Percentiles rank a stretch among this genome's conserved stretches.
These are phyloP conservation scores for Ustilago esculenta DNA, from an alignment of 1,284 basidiomycete genomes.

Conservation along the genomic window DNA sequence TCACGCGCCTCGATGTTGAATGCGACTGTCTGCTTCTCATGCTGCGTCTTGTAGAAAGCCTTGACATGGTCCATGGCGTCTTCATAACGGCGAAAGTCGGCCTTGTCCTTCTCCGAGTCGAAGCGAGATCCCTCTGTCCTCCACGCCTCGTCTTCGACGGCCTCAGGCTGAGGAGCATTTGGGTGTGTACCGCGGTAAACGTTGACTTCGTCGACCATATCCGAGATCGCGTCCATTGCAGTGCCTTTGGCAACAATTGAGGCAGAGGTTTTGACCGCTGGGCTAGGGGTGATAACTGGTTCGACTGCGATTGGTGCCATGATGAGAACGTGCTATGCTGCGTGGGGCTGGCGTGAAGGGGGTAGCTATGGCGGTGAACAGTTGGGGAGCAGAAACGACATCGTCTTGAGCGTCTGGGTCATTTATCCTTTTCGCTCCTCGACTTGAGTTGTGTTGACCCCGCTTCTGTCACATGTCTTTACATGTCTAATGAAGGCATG, in stretches of 20 bases:
- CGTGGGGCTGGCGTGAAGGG: not conserved
- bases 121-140: constrained; percentile 71
- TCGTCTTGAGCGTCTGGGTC: not conserved
- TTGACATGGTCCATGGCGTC: constrained; percentile 85
- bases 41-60: constrained; percentile 86
- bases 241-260: constrained; percentile 30
- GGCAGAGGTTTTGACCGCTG: constrained; percentile 7
- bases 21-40: constrained; percentile 76
- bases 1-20: constrained; percentile 51
- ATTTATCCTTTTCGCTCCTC: constrained; percentile 14
- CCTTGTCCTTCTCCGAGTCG: constrained; percentile 81
- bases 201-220: constrained; percentile 52
- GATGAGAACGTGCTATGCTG: constrained; percentile 4
- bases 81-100: constrained; percentile 69
- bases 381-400: not conserved
- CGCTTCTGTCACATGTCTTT: not conserved
- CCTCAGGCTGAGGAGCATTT: constrained; percentile 27
- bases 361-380: not conserved
- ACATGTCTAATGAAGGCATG: not conserved
- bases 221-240: constrained; percentile 43
- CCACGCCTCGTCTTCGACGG: constrained; percentile 38
- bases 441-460: not conserved
- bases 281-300: constrained; percentile 10
- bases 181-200: constrained; percentile 47
- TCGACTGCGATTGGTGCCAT: constrained; percentile 40